Conservation (phyloP, 2,329 filamentous ascomycete genomes). For the Leptographium flavum region DNA sequence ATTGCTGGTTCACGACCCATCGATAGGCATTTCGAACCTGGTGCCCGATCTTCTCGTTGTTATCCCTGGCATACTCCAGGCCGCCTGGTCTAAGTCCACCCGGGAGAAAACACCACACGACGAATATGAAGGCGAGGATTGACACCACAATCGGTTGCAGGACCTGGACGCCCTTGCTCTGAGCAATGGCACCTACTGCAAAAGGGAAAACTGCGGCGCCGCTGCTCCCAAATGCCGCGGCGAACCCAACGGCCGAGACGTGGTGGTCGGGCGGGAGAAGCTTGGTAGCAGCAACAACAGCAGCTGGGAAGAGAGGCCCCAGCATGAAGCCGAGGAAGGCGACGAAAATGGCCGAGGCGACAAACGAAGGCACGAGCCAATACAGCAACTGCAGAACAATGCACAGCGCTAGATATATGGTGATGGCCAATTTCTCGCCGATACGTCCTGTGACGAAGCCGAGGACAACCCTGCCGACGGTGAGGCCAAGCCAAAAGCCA, state of each 20-base stretch:
- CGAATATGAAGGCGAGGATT: conserved; percentile 28
- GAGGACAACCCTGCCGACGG: conserved; percentile 55
- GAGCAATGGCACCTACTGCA: conserved; percentile 53
- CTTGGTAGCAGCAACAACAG: conserved; percentile 59
- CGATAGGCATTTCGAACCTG: conserved; percentile 13
- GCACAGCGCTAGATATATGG: conserved; percentile 47
- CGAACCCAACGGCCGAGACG: conserved; percentile 69
- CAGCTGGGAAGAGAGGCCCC: conserved; percentile 65
- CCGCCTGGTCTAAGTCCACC: conserved; percentile 18
- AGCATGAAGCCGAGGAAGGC: conserved; percentile 65
- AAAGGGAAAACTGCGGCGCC: conserved; percentile 56
- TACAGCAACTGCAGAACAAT: conserved; percentile 57
- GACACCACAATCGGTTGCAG: conserved; percentile 41
- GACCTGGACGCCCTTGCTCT: conserved; percentile 38
- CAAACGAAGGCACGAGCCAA: conserved; percentile 68
- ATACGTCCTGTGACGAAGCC: conserved; percentile 63
- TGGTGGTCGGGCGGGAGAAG: conserved; percentile 60
- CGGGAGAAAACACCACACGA: conserved; percentile 31
- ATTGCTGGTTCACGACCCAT: conserved; percentile 4
- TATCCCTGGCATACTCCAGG: conserved; percentile 24
- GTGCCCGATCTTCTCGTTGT: conserved; percentile 21
- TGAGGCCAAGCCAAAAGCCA: conserved; percentile 75
- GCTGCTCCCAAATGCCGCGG: conserved; percentile 59
- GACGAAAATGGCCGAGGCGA: conserved; percentile 59
- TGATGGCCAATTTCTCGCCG: conserved; percentile 55